A percentile compares a stretch with the other conserved stretches of the same genome.
These are phyloP conservation scores for Fusarium sp. DNA, from an alignment of 2,329 filamentous ascomycete genomes.

Conservation along the genomic window DNA sequence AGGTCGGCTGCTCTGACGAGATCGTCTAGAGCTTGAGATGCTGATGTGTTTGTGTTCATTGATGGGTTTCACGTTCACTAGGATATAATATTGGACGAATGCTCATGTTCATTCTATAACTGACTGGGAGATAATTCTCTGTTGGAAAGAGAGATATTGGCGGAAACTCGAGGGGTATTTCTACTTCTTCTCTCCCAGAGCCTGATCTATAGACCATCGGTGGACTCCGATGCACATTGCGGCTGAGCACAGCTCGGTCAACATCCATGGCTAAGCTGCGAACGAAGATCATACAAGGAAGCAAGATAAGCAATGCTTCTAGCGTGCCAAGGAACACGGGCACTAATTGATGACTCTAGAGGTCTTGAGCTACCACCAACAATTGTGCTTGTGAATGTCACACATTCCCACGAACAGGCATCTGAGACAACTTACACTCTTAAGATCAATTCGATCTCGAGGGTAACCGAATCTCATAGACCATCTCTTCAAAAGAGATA, in stretches of 20 bases:
- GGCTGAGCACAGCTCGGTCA: conserved; percentile 47
- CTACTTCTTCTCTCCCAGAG: conserved; percentile 30
- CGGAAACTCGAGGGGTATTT: conserved; percentile 36
- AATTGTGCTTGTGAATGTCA: conserved; percentile 6
- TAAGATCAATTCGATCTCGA: background rate
- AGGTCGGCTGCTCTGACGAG: conserved; percentile 53
- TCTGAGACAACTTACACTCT: conserved; percentile 10
- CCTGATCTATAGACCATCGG: conserved; percentile 34
- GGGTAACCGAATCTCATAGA: background rate
- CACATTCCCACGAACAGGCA: conserved; percentile 12
- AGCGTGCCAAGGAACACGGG: conserved; percentile 34
- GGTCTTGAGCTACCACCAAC: conserved; percentile 4
- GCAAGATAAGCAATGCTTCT: conserved; percentile 38
- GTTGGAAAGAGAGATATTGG: background rate
- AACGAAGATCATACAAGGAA: conserved; percentile 24
- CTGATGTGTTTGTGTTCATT: conserved; percentile 38
- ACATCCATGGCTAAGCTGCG: conserved; percentile 36
- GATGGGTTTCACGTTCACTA: conserved; percentile 30
- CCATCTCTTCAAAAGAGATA: too few species aligned
- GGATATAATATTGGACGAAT: conserved; percentile 16
- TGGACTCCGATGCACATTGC: conserved; percentile 42
- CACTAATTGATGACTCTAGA: conserved; percentile 19
- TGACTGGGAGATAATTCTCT: background rate
- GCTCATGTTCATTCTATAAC: conserved; percentile 13
- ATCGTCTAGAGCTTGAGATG: conserved; percentile 52